phyloP scores from a whole-genome alignment of 108 stramenopile species.

The Pseudonitzschia pungens region DNA sequence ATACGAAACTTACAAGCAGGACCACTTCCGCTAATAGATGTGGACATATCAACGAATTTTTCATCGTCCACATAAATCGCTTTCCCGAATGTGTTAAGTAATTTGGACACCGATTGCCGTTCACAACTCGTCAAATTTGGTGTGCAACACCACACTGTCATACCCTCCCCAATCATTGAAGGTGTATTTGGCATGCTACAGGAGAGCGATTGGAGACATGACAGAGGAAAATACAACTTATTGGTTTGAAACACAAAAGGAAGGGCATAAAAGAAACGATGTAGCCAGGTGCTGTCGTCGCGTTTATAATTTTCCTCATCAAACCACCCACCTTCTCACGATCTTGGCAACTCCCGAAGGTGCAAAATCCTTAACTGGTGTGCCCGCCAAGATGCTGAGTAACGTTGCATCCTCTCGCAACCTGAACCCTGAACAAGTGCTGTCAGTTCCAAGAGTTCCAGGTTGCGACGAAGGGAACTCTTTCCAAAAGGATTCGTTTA shows the following conservation, averaged over 20 bases:
- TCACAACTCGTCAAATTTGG: constrained; percentile 61
- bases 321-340: constrained; percentile 36
- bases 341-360: constrained; percentile 55
- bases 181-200: constrained; percentile 94
- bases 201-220: not conserved
- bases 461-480: constrained; percentile 37
- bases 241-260: too few species aligned
- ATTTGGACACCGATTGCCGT: constrained; percentile 49
- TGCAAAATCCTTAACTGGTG: constrained; percentile 43
- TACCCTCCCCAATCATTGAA: constrained; percentile 75
- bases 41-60: constrained; percentile 90
- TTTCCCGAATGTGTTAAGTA: constrained; percentile 76
- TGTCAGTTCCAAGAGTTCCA: constrained; percentile 16
- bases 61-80: constrained; percentile 89
- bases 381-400: constrained; percentile 65
- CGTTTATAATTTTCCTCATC: not conserved
- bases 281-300: not conserved
- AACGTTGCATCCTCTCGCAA: constrained; percentile 56
- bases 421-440: not conserved
- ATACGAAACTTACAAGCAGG: constrained; percentile 59
- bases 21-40: constrained; percentile 83
- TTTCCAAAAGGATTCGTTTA: constrained; percentile 40
- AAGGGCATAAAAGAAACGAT: constrained; percentile 2
- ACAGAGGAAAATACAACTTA: not conserved
- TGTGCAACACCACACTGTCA: constrained; percentile 87